Conservation (phyloP, 345 rosid genomes). For the Eucalyptus erythrocorys region DNA sequence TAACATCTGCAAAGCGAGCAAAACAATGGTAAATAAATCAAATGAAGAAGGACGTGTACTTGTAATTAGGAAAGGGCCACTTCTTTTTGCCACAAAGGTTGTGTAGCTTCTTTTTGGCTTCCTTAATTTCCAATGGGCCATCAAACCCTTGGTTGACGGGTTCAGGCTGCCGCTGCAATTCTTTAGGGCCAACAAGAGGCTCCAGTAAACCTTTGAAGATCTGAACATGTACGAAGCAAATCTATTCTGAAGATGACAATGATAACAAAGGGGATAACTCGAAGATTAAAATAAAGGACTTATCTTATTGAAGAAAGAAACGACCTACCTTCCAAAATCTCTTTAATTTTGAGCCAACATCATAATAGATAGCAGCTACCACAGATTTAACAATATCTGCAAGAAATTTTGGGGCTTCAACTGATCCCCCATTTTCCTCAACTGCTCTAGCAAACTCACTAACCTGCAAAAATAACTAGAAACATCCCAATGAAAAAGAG, state of each 20-base stretch:
- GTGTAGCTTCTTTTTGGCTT: conserved; percentile 45
- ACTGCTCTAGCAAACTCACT: conserved; percentile 44
- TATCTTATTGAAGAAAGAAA: not conserved
- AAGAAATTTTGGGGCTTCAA: conserved; percentile 76
- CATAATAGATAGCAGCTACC: conserved; percentile 63
- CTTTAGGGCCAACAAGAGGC: conserved; percentile 50
- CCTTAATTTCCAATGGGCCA: conserved; percentile 4
- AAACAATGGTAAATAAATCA: not conserved
- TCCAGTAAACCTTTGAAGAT: conserved; percentile 52
- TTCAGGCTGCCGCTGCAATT: conserved; percentile 19
- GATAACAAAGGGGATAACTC: not conserved
- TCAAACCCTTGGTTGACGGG: not conserved
- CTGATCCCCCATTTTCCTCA: conserved; percentile 49
- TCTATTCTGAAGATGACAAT: not conserved
- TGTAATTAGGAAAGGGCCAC: conserved; percentile 56
- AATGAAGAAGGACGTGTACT: conserved; percentile 10
- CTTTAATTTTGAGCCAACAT: conserved; percentile 37
- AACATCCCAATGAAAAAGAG: not conserved
- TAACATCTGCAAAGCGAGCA: not conserved
- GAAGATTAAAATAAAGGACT: not conserved
- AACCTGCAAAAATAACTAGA: conserved; percentile 16
- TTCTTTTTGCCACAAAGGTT: conserved; percentile 44
- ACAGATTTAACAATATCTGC: conserved; percentile 70
- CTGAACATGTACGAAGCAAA: conserved; percentile 9
- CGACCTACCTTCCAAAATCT: conserved; percentile 56